Conservation (phyloP, 2,329 filamentous ascomycete species). For the Fusarium pseudocircinatum region DNA sequence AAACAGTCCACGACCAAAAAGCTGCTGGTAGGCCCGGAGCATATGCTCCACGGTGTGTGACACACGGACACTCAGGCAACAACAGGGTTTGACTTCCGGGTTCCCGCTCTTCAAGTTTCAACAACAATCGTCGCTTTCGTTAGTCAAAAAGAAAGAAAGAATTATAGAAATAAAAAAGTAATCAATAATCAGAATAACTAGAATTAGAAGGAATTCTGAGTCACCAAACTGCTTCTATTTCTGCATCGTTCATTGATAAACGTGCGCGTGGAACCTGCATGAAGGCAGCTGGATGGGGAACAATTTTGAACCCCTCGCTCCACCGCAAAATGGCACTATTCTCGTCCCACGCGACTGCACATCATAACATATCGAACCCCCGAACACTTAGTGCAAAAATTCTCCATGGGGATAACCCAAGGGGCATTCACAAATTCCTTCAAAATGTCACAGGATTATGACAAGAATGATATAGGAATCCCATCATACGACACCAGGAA, state of each 20-base stretch:
- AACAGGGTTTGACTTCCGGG: not conserved
- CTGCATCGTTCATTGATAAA: not conserved
- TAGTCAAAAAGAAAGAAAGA: too few relatives aligned
- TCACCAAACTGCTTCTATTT: not conserved
- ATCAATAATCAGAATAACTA: fast-evolving
- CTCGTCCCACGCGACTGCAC: not conserved
- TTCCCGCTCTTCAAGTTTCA: too few relatives aligned
- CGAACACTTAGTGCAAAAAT: not conserved
- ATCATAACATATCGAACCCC: not conserved
- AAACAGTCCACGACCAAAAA: not conserved
- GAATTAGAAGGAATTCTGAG: not conserved
- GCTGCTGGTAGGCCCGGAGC: not conserved
- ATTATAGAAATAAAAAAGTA: not conserved
- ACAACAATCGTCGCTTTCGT: not conserved
- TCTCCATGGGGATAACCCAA: not conserved
- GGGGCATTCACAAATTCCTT: not conserved
- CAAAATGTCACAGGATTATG: not conserved
- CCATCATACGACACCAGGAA: not conserved
- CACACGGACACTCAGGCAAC: not conserved
- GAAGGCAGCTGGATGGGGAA: not conserved
- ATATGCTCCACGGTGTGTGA: not conserved
- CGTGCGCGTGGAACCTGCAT: not conserved
- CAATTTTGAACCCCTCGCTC: not conserved
- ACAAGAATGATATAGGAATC: not conserved
- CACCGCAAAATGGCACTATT: not conserved